Percentiles rank a stretch among this genome's conserved stretches.
These are phyloP conservation scores for Corylus avellana DNA, from an alignment of 306 rosid species.

Conservation along the genomic window DNA sequence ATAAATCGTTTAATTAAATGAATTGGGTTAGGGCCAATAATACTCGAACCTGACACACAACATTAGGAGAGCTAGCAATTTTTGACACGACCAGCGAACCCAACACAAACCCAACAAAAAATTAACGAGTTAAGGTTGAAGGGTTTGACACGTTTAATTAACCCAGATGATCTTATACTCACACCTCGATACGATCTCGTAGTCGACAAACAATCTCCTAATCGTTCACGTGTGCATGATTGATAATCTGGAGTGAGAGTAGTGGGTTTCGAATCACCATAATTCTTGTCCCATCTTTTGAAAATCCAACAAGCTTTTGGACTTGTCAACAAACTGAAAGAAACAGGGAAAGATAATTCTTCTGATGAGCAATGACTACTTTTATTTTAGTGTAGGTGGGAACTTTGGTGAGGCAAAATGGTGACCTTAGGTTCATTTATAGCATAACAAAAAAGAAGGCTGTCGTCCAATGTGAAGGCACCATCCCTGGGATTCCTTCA, in stretches of 20 bases:
- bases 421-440: not conserved
- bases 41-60: too few relatives aligned
- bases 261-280: not conserved
- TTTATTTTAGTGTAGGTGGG: not conserved
- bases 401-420: slow-evolving; percentile 19
- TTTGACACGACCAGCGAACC: too few relatives aligned
- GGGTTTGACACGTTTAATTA: too few relatives aligned
- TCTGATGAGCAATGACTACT: not conserved
- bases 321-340: not conserved
- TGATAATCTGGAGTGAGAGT: not conserved
- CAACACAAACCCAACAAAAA: too few relatives aligned
- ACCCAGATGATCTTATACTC: too few relatives aligned
- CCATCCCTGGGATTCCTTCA: slow-evolving; percentile 24
- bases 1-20: too few relatives aligned
- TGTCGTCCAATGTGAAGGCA: slow-evolving; percentile 23
- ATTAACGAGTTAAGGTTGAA: too few relatives aligned
- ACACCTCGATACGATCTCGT: too few relatives aligned
- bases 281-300: slow-evolving; percentile 10
- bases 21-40: too few relatives aligned
- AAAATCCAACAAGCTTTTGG: not conserved
- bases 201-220: not conserved
- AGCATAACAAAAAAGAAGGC: slow-evolving; percentile 5
- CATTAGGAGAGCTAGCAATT: too few relatives aligned
- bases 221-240: not conserved
- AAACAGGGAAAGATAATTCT: not conserved